These are phyloP conservation scores for Mangifera indica DNA, from an alignment of 345 rosid species.

Conservation along the genomic window DNA sequence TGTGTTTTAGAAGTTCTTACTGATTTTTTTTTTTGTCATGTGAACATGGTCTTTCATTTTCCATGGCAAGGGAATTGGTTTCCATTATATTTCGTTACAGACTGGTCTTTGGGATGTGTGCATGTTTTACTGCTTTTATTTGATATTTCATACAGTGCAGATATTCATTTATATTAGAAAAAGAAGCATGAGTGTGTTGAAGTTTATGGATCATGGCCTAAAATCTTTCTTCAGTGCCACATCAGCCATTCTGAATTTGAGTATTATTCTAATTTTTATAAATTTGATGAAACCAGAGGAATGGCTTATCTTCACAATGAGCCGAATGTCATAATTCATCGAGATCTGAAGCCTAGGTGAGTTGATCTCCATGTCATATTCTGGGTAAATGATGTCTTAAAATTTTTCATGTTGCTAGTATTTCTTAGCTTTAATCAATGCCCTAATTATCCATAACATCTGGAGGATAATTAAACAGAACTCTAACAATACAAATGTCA, in stretches of 20 bases:
- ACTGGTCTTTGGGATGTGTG: no score
- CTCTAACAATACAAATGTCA: not conserved
- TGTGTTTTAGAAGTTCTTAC: no score
- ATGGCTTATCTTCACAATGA: slow-evolving; percentile 99
- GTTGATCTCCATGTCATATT: slow-evolving; percentile 13
- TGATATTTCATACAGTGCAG: not conserved
- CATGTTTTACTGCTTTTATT: no score
- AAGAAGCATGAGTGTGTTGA: not conserved
- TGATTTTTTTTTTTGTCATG: no score
- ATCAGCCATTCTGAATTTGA: slow-evolving; percentile 2
- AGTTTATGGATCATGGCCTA: slow-evolving; percentile 2
- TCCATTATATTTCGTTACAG: no score
- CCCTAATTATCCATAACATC: not conserved
- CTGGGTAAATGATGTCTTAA: not conserved
- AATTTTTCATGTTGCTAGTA: not conserved
- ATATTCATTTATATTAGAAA: not conserved
- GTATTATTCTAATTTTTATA: slow-evolving; percentile 22
- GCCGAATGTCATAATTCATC: slow-evolving; percentile 92
- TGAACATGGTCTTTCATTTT: no score
- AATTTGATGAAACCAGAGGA: slow-evolving; percentile 56
- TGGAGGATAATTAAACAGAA: not conserved
- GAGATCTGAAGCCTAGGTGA: slow-evolving; percentile 95
- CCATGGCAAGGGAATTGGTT: no score
- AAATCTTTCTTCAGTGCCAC: slow-evolving; percentile 8
- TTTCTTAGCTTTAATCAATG: not conserved